Evolutionary conservation across 1,284 basidiomycete genomes (phyloP), one percentile per base, ranked within the genome.

Genomic region (Limonomyces culmigenus): DNA sequence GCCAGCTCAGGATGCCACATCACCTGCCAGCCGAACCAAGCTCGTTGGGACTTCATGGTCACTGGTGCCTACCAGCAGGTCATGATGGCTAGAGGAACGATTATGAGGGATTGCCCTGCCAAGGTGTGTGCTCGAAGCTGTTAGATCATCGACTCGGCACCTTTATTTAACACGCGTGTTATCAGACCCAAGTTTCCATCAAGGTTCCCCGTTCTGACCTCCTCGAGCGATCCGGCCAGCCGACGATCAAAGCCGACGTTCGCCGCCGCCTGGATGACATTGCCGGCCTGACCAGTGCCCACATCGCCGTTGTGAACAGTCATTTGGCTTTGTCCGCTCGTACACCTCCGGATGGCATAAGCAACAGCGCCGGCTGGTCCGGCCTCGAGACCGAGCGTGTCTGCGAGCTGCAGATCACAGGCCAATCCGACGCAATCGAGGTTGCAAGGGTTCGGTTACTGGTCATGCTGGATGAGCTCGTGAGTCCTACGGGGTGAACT

Each of bases 381-480:
- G 89, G 91, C 3, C 70, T 97, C 25, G 92, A 96, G 62, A 86
- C 87, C 1, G 91, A 96, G 54, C 70, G 88, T 38, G 78, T 85
- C 38, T 95, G 91, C 50, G 88, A 95, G 53, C 67, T 98, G 27
- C 79, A 92, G 45, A 70, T 98, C 42, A 84, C 84, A 15, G 93
- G 93, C 5, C 65, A 70, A 25, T 78, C 81, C 31, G 88, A 96
- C 55, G 75, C 83, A 33, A 89, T 95, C 17, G 88, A 95, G 49
- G 66, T 91, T 33, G 93, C 92, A 19, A 76, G 89, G 44, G 81
- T 96, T 36, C 72, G 85, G 34, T 59, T 96, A 34, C 63, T 98
- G 39, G 89, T 96, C 42, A 84, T 96, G 74, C 62, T 97, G 42
- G 95, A 98, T 54, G 88, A 96, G 55, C 58, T 93, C 54, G 86